phyloP scores from a whole-genome alignment of 257 asterid species.

The Nicotiana knightiana region DNA sequence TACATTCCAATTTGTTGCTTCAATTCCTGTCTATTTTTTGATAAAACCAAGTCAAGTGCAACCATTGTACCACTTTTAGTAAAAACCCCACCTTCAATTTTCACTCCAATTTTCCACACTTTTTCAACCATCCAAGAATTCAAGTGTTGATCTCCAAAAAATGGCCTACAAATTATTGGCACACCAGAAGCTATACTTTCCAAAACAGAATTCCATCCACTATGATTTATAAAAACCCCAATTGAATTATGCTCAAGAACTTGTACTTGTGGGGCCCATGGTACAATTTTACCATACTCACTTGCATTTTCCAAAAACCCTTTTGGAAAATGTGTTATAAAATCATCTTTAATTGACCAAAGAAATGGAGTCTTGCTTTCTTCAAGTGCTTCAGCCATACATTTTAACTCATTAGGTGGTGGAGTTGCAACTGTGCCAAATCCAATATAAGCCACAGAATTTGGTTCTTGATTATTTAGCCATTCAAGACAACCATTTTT shows the following conservation, averaged over 20 bases:
- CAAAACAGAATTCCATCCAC: constrained; percentile 52
- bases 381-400: constrained; percentile 51
- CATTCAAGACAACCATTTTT: constrained; percentile 45
- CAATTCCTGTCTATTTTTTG: constrained; percentile 15
- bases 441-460: constrained; percentile 44
- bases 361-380: constrained; percentile 40
- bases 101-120: constrained; percentile 51
- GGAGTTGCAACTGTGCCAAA: constrained; percentile 48
- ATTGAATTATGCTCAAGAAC: constrained; percentile 37
- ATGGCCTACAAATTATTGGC: constrained; percentile 52
- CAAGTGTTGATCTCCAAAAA: constrained; percentile 52
- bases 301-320: constrained; percentile 33
- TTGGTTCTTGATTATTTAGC: constrained; percentile 36
- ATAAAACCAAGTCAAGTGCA: constrained; percentile 36
- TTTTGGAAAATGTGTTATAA: constrained; percentile 18
- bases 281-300: constrained; percentile 34
- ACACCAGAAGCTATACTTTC: constrained; percentile 48
- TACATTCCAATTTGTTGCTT: constrained; percentile 26
- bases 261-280: constrained; percentile 52
- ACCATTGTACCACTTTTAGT: constrained; percentile 11
- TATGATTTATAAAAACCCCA: constrained; percentile 45
- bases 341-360: constrained; percentile 47
- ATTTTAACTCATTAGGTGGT: constrained; percentile 42
- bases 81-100: constrained; percentile 39
- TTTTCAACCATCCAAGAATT: constrained; percentile 45